phyloP scores from a whole-genome alignment of 768 basidiomycete genomes.

The Pulveroboletus sp. region DNA sequence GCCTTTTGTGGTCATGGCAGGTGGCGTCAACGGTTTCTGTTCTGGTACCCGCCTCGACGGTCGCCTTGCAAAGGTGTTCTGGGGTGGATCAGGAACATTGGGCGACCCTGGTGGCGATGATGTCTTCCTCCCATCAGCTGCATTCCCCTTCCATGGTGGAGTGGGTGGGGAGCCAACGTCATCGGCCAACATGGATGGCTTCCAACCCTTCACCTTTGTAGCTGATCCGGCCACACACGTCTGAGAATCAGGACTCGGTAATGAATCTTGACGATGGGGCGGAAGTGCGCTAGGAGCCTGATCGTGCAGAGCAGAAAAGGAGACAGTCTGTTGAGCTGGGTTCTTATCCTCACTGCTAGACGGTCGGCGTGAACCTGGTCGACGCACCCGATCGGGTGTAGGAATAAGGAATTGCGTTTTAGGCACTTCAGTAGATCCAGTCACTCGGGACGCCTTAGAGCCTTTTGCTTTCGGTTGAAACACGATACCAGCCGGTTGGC shows the following conservation, averaged over 20 bases:
- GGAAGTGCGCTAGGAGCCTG: slow-evolving; percentile 8
- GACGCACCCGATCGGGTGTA: slow-evolving; percentile 24
- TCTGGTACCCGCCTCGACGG: slow-evolving; percentile 30
- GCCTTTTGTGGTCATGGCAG: slow-evolving; percentile 39
- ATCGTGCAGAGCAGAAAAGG: slow-evolving; percentile 29
- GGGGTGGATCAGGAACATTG: slow-evolving; percentile 19
- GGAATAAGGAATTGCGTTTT: slow-evolving; percentile 35
- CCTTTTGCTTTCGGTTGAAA: slow-evolving; percentile 73
- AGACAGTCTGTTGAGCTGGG: slow-evolving; percentile 20
- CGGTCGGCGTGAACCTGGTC: slow-evolving; percentile 23
- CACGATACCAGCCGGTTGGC: slow-evolving; percentile 91
- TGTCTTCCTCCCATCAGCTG: slow-evolving; percentile 29
- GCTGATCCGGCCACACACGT: slow-evolving; percentile 1
- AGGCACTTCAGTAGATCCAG: slow-evolving; percentile 41
- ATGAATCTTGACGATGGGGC: slow-evolving; percentile 23
- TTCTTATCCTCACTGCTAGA: slow-evolving; percentile 28
- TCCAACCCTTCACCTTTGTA: slow-evolving; percentile 25
- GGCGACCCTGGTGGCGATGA: slow-evolving; percentile 35
- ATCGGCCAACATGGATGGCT: slow-evolving; percentile 30
- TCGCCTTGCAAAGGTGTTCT: slow-evolving; percentile 26
- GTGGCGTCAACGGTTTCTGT: slow-evolving; percentile 23
- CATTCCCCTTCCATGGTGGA: slow-evolving; percentile 24
- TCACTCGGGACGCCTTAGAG: slow-evolving; percentile 30
- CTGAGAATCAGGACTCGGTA: slow-evolving; percentile 20
- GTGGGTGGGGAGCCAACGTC: slow-evolving; percentile 12